Base-by-base conservation (phyloP, 2,329 filamentous ascomycete species). In the Neonectria faginata region DNA sequence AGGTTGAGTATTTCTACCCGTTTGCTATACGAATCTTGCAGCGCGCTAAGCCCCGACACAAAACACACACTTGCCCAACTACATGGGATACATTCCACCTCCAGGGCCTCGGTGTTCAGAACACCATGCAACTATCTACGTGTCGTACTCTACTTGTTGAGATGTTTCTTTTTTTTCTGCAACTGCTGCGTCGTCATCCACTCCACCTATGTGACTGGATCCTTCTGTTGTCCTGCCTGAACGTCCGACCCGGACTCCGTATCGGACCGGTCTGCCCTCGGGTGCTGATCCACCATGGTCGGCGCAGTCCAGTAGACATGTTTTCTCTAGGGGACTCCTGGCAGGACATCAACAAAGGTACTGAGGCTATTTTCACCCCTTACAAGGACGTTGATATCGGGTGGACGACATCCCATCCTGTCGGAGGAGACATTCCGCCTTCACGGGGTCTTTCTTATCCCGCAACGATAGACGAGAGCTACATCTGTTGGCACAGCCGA, bases 1-100 rank as follows among this genome's bases (percentile, higher is more conserved):
- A 12, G 59, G 41, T 50, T 56, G 59, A 50, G 44, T 16, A 39
- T 41, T 52, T 44, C 44, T 25, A 22, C 33, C 33, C 53, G 18
- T 27, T 36, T 52, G 60, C 55, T 60, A 63, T 59, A 63, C 61
- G 61, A 64, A 64, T 64, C 57, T 29, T 64, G 62, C 62, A 64
- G 47, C 29, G 10, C 57, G 57, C 62, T 61, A 57, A 48, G 57
- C 52, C 57, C 54, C 45, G 52, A 47, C 18, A 16, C 18, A 53
- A 53, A 41, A 20, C 31, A 16, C 51, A 31, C 8, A 5, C 29
- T 33, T n/a, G 7, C 6, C 29, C 29, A 51, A 14, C 48, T 8
- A 20, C 16, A 1, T 18, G 7, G 16, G n/a, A n/a, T 31, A 5
- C 12, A 11, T 20, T n/a, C 27, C n/a, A 33, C 27, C 27, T 18